A percentile compares a stretch with the other conserved stretches of the same genome.
Evolutionary conservation across 441 rosid genomes (phyloP).

Genomic region (Gossypium schwendimanii): DNA sequence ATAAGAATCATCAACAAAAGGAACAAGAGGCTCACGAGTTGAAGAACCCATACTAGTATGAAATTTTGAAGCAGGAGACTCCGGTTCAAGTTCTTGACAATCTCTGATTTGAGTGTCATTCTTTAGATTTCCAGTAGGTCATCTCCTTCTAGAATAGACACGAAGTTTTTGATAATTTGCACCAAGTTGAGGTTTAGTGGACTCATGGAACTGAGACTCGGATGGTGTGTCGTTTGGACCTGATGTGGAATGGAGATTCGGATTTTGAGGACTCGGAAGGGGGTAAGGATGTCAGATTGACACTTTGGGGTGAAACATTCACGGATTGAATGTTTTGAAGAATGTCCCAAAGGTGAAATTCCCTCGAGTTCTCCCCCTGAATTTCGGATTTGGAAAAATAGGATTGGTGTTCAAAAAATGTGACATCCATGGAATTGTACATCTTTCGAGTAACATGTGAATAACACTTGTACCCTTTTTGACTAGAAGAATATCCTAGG

Average conservation of each 20-base stretch:
- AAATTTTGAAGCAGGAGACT: no score
- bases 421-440: neutral
- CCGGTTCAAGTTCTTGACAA: neutral
- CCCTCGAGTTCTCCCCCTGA: neutral
- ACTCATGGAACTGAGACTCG: neutral
- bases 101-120: neutral
- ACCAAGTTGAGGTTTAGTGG: neutral
- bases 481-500: neutral
- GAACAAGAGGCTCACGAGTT: neutral
- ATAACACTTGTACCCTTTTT: neutral
- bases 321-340: neutral
- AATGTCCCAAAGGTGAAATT: neutral
- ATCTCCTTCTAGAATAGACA: neutral
- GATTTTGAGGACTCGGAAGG: no score
- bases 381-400: neutral
- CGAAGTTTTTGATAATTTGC: neutral
- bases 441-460: neutral
- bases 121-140: neutral
- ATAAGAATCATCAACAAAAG: no score
- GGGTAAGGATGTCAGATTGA: neutral
- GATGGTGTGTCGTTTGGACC: neutral
- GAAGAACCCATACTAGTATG: neutral
- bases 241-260: neutral
- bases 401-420: neutral
- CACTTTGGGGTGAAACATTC: neutral